Evolutionary conservation across 768 basidiomycete genomes (phyloP).

Genomic region (Lactarius akahatsu): DNA sequence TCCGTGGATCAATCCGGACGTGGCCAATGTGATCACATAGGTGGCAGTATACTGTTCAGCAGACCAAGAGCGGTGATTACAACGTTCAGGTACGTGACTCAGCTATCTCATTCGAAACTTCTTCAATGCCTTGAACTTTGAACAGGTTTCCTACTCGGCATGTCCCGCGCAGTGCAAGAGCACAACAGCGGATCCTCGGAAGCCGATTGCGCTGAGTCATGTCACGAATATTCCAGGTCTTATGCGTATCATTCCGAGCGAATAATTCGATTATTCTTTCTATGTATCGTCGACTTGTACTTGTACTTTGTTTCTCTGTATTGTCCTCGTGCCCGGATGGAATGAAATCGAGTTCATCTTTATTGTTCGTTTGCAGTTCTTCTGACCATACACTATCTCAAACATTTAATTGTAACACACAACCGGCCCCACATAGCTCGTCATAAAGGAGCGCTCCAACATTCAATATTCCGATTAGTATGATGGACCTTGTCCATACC

Average conservation of each 20-base stretch:
- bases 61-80: slow-evolving; percentile 56
- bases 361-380: background rate
- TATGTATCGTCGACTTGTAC: background rate
- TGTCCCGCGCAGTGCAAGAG: slow-evolving; percentile 51
- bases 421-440: background rate
- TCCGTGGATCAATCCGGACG: slow-evolving; percentile 21
- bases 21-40: slow-evolving; percentile 36
- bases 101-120: background rate
- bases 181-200: slow-evolving; percentile 50
- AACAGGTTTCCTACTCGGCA: slow-evolving; percentile 63
- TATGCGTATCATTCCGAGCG: slow-evolving; percentile 64
- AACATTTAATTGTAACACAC: background rate
- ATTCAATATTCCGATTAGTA: slow-evolving; percentile 21
- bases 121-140: too few relatives aligned
- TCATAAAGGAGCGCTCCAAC: background rate
- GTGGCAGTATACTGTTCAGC: slow-evolving; percentile 62
- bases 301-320: background rate
- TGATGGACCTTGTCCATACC: slow-evolving; percentile 19
- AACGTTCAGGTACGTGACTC: slow-evolving; percentile 55
- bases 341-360: background rate
- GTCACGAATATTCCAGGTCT: slow-evolving; percentile 65
- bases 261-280: slow-evolving; percentile 9
- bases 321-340: background rate
- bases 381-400: background rate
- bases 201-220: slow-evolving; percentile 61